A percentile compares a stretch with the other conserved stretches of the same genome.
phyloP scores from a whole-genome alignment of 1,139 yeast species.

The Candida buenavistaensis region DNA sequence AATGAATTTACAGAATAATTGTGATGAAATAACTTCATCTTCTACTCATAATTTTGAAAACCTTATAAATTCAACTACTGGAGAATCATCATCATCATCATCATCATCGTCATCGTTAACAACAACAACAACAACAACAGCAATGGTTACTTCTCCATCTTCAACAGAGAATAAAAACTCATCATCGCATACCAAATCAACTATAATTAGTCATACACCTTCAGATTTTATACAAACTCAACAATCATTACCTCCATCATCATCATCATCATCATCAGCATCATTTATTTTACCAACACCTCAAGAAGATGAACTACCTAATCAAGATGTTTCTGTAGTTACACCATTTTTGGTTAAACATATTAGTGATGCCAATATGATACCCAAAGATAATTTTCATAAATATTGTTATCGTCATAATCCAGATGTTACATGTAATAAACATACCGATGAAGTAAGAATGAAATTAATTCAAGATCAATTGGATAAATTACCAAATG shows the following conservation, averaged over 20 bases:
- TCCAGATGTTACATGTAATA: constrained; percentile 76
- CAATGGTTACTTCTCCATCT: neutral
- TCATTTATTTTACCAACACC: neutral
- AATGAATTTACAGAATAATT: constrained; percentile 22
- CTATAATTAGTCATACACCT: neutral
- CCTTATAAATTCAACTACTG: constrained; percentile 9
- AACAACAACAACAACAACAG: neutral
- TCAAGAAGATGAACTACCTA: constrained; percentile 3
- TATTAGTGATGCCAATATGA: constrained; percentile 41
- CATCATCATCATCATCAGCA: neutral
- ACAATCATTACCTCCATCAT: neutral
- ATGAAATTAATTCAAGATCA: constrained; percentile 62
- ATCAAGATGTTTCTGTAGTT: constrained; percentile 29
- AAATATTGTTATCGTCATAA: constrained; percentile 88
- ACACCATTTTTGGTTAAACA: constrained; percentile 49
- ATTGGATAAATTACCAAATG: constrained; percentile 56
- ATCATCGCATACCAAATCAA: constrained; percentile 5
- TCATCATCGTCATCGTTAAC: constrained; percentile 2
- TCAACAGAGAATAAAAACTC: neutral
- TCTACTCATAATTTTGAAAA: constrained; percentile 10
- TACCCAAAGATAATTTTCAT: constrained; percentile 53
- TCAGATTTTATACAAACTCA: constrained; percentile 7
- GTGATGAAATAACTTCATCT: constrained; percentile 13
- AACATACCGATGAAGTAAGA: constrained; percentile 64
- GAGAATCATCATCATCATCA: constrained; percentile 3